A percentile compares a stretch with the other conserved stretches of the same genome.
These are phyloP conservation scores for Lobulomyces angularis DNA, from an alignment of 192 early-diverging fungal species.

Conservation along the genomic window DNA sequence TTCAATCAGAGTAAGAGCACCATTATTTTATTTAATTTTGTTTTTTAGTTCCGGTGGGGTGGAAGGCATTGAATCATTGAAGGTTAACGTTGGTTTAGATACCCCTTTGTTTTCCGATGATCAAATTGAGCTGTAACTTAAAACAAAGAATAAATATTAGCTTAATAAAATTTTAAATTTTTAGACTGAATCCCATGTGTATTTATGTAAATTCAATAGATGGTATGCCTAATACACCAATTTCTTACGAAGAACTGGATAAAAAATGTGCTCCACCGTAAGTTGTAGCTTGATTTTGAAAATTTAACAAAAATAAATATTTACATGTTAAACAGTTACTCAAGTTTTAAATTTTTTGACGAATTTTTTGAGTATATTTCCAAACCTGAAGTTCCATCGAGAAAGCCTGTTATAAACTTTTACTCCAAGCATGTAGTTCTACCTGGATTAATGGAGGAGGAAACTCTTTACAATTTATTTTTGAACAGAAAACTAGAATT, in stretches of 20 bases:
- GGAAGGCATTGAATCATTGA: too few species aligned
- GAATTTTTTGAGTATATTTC: too few species aligned
- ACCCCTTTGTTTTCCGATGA: slow-evolving; percentile 11
- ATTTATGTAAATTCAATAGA: slow-evolving; percentile 14
- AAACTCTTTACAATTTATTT: slow-evolving; percentile 11
- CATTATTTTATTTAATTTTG: background rate
- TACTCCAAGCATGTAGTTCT: slow-evolving; percentile 19
- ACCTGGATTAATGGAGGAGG: slow-evolving; percentile 15
- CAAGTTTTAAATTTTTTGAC: too few species aligned
- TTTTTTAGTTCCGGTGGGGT: too few species aligned
- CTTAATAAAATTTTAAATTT: background rate
- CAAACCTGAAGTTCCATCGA: too few species aligned
- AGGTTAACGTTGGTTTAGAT: slow-evolving; percentile 2
- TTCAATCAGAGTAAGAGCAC: background rate
- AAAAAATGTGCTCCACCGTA: slow-evolving; percentile 13
- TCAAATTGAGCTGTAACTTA: slow-evolving; percentile 14
- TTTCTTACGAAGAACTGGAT: slow-evolving; percentile 11
- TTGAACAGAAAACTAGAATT: slow-evolving; percentile 8
- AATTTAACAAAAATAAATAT: too few species aligned
- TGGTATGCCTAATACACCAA: slow-evolving; percentile 18
- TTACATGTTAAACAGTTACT: too few species aligned
- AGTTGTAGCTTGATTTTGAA: too few species aligned
- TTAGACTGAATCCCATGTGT: slow-evolving; percentile 20
- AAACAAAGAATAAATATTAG: background rate
- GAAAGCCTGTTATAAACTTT: slow-evolving; percentile 6